Evolutionary conservation across 192 early-diverging fungal species (phyloP).

Genomic region (Glomus cerebriforme): DNA sequence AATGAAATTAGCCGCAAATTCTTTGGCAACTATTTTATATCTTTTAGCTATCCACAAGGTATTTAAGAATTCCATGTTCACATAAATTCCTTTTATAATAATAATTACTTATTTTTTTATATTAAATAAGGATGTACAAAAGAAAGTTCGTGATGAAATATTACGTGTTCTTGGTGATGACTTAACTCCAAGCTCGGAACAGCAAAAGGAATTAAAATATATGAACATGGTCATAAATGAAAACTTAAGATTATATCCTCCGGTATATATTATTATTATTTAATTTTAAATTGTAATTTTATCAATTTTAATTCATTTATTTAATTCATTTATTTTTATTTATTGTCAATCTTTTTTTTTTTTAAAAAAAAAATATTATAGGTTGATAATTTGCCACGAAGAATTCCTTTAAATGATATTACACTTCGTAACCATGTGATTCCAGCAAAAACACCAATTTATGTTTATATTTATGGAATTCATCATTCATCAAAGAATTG

Average conservation of each 20-base stretch:
- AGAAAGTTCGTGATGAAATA: neutral
- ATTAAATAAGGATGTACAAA: neutral
- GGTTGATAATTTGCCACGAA: neutral
- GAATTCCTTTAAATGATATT: no score
- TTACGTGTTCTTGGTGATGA: neutral
- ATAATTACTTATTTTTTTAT: neutral
- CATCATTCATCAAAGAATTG: conserved; percentile 2
- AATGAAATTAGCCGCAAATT: neutral
- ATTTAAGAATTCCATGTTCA: neutral
- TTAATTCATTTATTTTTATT: neutral
- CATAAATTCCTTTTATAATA: neutral
- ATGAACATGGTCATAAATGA: conserved; percentile 2
- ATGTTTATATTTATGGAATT: neutral
- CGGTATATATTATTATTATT: neutral
- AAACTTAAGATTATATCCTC: conserved; percentile 1
- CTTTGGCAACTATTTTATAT: neutral
- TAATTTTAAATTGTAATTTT: neutral
- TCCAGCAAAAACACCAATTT: neutral
- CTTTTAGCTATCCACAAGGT: neutral
- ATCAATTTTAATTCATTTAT: neutral
- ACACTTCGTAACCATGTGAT: neutral
- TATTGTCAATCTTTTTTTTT: no score
- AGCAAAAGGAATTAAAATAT: neutral
- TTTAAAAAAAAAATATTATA: neutral
- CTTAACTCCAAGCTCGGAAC: neutral